These are phyloP conservation scores for Gracilaria caudata DNA, from an alignment of 23 red algal species.

Conservation along the genomic window DNA sequence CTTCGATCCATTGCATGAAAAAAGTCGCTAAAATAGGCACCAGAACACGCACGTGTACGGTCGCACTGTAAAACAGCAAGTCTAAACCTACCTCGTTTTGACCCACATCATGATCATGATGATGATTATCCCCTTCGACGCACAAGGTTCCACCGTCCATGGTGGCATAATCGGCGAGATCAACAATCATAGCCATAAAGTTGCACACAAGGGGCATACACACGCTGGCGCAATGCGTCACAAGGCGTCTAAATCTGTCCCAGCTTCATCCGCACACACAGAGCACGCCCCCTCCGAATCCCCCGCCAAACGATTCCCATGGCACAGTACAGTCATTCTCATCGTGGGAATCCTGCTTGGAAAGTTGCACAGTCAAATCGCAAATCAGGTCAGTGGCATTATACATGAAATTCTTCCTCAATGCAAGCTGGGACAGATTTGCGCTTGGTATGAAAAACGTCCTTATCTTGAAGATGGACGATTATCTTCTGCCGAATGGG, in stretches of 20 bases:
- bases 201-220: too few relatives aligned
- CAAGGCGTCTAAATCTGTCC: neutral
- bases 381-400: neutral
- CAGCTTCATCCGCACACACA: neutral
- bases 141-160: too few relatives aligned
- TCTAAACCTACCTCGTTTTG: too few relatives aligned
- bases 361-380: neutral
- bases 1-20: too few relatives aligned
- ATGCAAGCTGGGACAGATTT: conserved; percentile 2
- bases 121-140: too few relatives aligned
- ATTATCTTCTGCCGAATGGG: conserved; percentile 13
- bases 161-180: too few relatives aligned
- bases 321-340: conserved; percentile 8
- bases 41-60: too few relatives aligned
- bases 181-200: too few relatives aligned
- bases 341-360: neutral
- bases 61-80: too few relatives aligned
- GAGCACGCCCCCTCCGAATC: neutral
- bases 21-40: too few relatives aligned
- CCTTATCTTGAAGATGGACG: conserved; percentile 7
- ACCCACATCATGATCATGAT: too few relatives aligned
- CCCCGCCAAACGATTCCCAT: neutral
- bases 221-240: neutral
- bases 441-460: conserved; percentile 1
- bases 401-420: neutral